Evolutionary conservation across 352 stramenopile genomes (phyloP).

Genomic region (Phytophthora pseudosyringae): DNA sequence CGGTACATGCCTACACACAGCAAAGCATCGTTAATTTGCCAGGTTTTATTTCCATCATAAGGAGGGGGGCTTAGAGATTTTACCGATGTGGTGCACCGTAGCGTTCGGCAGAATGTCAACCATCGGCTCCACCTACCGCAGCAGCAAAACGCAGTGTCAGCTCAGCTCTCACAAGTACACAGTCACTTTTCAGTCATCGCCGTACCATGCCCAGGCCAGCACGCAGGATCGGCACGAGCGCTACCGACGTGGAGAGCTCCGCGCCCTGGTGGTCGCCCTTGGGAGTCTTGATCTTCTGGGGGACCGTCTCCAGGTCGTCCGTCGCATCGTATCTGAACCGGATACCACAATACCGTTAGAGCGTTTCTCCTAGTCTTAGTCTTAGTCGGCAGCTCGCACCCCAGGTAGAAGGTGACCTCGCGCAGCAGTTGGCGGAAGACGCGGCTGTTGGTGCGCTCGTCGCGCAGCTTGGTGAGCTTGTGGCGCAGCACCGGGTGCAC

Average conservation of each 20-base stretch:
- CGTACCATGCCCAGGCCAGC: constrained; percentile 89
- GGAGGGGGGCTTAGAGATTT: constrained; percentile 39
- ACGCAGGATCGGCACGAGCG: constrained; percentile 97
- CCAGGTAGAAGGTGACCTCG: constrained; percentile 98
- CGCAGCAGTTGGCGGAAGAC: constrained; percentile 96
- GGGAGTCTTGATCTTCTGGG: constrained; percentile 85
- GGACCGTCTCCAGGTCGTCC: constrained; percentile 63
- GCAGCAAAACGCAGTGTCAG: constrained; percentile 6
- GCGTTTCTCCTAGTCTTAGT: background rate
- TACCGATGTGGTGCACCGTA: constrained; percentile 97
- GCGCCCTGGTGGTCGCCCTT: constrained; percentile 78
- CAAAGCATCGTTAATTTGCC: constrained; percentile 3
- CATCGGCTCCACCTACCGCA: constrained; percentile 94
- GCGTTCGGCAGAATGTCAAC: constrained; percentile 96
- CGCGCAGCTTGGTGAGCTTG: constrained; percentile 97
- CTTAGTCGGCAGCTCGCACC: constrained; percentile 65
- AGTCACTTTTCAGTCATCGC: background rate
- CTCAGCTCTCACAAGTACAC: background rate
- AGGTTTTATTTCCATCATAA: constrained; percentile 1
- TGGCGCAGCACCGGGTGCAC: constrained; percentile 93
- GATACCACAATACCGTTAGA: background rate
- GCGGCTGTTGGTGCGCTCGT: constrained; percentile 91
- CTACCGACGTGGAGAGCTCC: constrained; percentile 92
- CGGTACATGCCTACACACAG: constrained; percentile 79
- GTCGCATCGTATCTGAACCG: constrained; percentile 80